A percentile compares a stretch with the other conserved stretches of the same genome.
Evolutionary conservation across 352 stramenopile genomes (phyloP).

Genomic region (Phytophthora pistaciae): DNA sequence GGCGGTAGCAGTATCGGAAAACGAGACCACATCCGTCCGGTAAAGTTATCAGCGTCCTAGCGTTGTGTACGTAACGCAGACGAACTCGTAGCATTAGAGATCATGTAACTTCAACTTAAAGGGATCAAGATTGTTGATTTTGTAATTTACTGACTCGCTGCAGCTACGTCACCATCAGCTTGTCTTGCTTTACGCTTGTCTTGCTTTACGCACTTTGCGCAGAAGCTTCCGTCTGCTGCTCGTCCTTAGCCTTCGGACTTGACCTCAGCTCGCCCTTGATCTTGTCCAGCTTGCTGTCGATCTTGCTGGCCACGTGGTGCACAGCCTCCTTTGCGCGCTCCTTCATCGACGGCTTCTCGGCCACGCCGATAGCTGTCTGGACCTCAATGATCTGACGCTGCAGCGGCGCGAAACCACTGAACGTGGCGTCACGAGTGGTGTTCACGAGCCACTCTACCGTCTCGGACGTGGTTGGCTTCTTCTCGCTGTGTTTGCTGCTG

Average conservation of each 20-base stretch:
- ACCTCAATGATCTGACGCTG: constrained; percentile 33
- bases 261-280: constrained; percentile 19
- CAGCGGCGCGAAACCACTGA: constrained; percentile 30
- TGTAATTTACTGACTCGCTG: neutral
- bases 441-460: constrained; percentile 41
- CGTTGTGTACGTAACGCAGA: neutral
- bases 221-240: constrained; percentile 1
- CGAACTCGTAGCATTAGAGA: constrained; percentile 16
- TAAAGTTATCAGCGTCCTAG: constrained; percentile 12
- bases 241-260: constrained; percentile 12
- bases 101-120: constrained; percentile 22
- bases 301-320: constrained; percentile 30
- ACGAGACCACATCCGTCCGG: constrained; percentile 25
- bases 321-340: constrained; percentile 33
- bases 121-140: neutral
- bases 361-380: constrained; percentile 8
- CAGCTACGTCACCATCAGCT: too few relatives aligned
- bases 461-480: constrained; percentile 32
- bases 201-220: neutral
- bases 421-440: constrained; percentile 33
- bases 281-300: constrained; percentile 19
- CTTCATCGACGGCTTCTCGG: constrained; percentile 34
- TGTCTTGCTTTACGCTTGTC: too few relatives aligned
- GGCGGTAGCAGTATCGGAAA: constrained; percentile 8
- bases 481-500: constrained; percentile 24